These are phyloP conservation scores for Sabuloglossum arenarium DNA, from an alignment of 495 filamentous ascomycete genomes.

Conservation along the genomic window DNA sequence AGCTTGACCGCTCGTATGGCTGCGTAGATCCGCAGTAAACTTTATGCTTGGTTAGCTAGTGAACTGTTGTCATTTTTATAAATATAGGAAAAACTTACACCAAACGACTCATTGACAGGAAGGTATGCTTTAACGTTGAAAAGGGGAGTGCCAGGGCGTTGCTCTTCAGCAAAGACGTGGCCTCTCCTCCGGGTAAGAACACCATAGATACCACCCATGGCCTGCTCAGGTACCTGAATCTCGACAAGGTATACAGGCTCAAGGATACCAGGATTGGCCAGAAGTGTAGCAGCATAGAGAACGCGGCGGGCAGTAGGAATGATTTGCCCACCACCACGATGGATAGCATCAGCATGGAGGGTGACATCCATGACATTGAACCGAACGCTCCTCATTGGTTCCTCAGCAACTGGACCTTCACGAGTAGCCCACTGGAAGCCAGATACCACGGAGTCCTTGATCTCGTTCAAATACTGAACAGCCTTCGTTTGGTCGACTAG, in stretches of 20 bases:
- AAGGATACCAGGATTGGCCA: conserved; percentile 74
- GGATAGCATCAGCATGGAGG: conserved; percentile 97
- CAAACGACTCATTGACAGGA: conserved; percentile 99
- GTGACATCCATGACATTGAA: conserved; percentile 99
- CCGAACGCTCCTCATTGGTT: conserved; percentile 90
- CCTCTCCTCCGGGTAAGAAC: conserved; percentile 94
- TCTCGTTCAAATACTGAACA: conserved; percentile 99
- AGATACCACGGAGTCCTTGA: conserved; percentile 99
- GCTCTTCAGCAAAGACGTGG: conserved; percentile 97
- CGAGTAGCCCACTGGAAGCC: conserved; percentile 99
- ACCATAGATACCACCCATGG: conserved; percentile 99
- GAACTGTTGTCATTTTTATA: not conserved
- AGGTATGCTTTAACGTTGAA: conserved; percentile 99
- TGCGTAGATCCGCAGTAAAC: conserved; percentile 72
- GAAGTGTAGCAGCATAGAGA: conserved; percentile 76
- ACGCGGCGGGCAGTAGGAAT: conserved; percentile 98
- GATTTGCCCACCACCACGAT: conserved; percentile 96
- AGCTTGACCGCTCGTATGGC: conserved; percentile 82
- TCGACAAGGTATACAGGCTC: conserved; percentile 98
- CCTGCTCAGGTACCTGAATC: conserved; percentile 94
- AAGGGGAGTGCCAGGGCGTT: conserved; percentile 94
- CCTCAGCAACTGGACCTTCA: conserved; percentile 92
- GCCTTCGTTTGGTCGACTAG: conserved; percentile 99
- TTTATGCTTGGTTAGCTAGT: not conserved
- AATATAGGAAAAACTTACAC: conserved; percentile 15